phyloP scores from a whole-genome alignment of 192 early-diverging fungal genomes.

The Dissophora ornata region DNA sequence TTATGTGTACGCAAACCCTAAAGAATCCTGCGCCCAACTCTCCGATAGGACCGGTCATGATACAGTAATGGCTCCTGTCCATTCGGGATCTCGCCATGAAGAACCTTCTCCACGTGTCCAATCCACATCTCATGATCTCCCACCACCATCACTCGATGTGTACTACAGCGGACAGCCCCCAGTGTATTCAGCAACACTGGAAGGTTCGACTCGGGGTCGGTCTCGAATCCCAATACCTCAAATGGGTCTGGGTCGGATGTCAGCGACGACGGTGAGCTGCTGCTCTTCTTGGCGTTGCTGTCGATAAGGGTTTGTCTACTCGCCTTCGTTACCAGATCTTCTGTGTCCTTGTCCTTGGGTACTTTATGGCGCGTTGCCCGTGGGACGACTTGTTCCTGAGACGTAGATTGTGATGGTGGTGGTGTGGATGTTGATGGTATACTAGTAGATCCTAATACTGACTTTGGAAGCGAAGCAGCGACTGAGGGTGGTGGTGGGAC shows the following conservation, averaged over 20 bases:
- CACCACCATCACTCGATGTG: constrained; percentile 56
- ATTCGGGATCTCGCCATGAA: constrained; percentile 62
- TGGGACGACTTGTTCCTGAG: not conserved
- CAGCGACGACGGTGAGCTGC: not conserved
- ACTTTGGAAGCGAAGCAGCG: not conserved
- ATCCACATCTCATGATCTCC: constrained; percentile 78
- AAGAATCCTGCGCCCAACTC: constrained; percentile 57
- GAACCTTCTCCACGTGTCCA: constrained; percentile 63
- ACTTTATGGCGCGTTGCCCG: not conserved
- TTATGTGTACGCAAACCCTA: too few species aligned
- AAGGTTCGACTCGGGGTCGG: constrained; percentile 57
- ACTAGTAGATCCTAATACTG: not conserved
- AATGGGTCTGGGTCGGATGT: constrained; percentile 51
- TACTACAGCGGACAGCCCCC: constrained; percentile 68
- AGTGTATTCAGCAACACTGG: constrained; percentile 68
- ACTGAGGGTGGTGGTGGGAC: constrained; percentile 47
- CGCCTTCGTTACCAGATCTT: constrained; percentile 31
- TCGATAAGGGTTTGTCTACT: constrained; percentile 27
- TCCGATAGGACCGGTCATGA: constrained; percentile 62
- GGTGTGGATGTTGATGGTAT: not conserved
- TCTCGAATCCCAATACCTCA: constrained; percentile 54
- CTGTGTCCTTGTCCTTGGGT: constrained; percentile 32
- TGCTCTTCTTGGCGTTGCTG: not conserved
- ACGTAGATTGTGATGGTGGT: not conserved
- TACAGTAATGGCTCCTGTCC: constrained; percentile 61